Conservation (phyloP, 257 asterid genomes). For the Cruciata laevipes region DNA sequence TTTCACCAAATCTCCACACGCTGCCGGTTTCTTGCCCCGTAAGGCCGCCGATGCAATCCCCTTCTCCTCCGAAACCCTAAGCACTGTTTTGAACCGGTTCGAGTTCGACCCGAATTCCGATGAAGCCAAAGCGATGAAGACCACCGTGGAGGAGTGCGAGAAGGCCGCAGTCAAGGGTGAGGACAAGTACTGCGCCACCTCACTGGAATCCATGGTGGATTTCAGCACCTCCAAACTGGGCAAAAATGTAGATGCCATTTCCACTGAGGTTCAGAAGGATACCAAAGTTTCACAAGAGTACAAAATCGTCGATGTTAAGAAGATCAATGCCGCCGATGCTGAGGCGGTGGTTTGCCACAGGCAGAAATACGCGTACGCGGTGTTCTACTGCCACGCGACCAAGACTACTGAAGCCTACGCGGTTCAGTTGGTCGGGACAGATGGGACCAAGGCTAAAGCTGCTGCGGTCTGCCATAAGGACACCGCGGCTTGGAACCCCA, state of each 20-base stretch:
- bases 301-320: constrained; percentile 29
- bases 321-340: constrained; percentile 22
- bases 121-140: constrained; percentile 47
- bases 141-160: constrained; percentile 63
- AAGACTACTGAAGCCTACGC: constrained; percentile 38
- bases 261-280: constrained; percentile 39
- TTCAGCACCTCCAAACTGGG: constrained; percentile 61
- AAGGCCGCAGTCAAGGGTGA: constrained; percentile 41
- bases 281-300: constrained; percentile 25
- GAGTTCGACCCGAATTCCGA: constrained; percentile 38
- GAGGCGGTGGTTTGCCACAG: constrained; percentile 51
- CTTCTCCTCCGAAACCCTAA: constrained; percentile 50
- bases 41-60: constrained; percentile 51
- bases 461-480: constrained; percentile 76
- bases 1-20: constrained; percentile 26
- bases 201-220: constrained; percentile 79
- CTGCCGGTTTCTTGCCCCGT: constrained; percentile 49
- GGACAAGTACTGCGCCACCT: constrained; percentile 68
- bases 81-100: constrained; percentile 37
- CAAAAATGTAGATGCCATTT: constrained; percentile 38
- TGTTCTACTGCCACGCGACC: constrained; percentile 74
- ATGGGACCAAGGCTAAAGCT: constrained; percentile 62
- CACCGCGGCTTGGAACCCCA: constrained; percentile 83
- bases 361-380: constrained; percentile 58
- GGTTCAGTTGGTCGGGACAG: constrained; percentile 44